These are phyloP conservation scores for Tolypocladium ovalisporum DNA, from an alignment of 2,329 filamentous ascomycete genomes.

Conservation along the genomic window DNA sequence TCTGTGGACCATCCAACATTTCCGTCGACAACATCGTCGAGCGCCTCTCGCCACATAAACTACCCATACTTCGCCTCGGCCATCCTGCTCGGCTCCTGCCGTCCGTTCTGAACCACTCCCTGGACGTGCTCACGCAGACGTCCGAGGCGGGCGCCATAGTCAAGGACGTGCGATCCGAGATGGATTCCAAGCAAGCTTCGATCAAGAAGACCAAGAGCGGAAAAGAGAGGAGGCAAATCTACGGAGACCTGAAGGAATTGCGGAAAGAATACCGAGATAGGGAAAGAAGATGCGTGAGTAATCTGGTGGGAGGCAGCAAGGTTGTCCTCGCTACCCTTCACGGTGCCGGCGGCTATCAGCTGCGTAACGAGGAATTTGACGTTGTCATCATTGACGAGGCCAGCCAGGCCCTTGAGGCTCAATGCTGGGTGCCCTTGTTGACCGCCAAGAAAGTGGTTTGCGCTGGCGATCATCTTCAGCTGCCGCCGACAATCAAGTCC, in stretches of 20 bases:
- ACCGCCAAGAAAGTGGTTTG: slow-evolving; percentile 75
- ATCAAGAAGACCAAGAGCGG: slow-evolving; percentile 80
- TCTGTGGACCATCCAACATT: slow-evolving; percentile 96
- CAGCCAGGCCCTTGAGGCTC: slow-evolving; percentile 88
- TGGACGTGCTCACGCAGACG: slow-evolving; percentile 83
- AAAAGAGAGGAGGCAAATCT: slow-evolving; percentile 69
- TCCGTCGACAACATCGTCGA: slow-evolving; percentile 98
- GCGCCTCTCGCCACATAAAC: slow-evolving; percentile 70
- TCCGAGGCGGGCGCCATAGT: slow-evolving; percentile 86
- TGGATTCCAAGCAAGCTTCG: slow-evolving; percentile 82
- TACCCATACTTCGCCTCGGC: slow-evolving; percentile 80
- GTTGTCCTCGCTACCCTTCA: slow-evolving; percentile 90
- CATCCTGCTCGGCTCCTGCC: slow-evolving; percentile 87
- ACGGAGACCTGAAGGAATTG: slow-evolving; percentile 73
- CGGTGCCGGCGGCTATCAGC: slow-evolving; percentile 76
- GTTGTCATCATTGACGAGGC: slow-evolving; percentile 94
- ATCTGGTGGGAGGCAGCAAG: slow-evolving; percentile 64
- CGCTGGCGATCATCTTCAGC: slow-evolving; percentile 86
- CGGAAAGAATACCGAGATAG: slow-evolving; percentile 81
- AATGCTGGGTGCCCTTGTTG: slow-evolving; percentile 90
- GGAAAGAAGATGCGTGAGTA: slow-evolving; percentile 70
- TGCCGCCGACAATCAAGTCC: slow-evolving; percentile 91
- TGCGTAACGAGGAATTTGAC: slow-evolving; percentile 74
- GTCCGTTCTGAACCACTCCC: slow-evolving; percentile 76
- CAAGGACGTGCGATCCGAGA: slow-evolving; percentile 79